Conservation (phyloP, 2,329 filamentous ascomycete genomes). For the Epichloe festucae region DNA sequence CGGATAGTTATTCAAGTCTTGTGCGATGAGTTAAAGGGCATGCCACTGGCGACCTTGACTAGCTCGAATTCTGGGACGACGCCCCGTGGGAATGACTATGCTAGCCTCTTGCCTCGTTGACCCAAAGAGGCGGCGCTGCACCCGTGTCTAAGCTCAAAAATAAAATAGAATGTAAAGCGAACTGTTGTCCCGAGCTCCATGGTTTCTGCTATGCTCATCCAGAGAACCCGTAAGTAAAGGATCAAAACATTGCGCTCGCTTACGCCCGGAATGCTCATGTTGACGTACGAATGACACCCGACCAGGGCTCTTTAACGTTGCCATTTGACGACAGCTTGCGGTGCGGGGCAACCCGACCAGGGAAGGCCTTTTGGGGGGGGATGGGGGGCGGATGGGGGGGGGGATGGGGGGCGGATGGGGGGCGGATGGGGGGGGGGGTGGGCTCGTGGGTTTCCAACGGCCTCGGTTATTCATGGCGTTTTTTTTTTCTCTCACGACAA, state of each 20-base stretch:
- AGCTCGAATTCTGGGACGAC: slow-evolving; percentile 2
- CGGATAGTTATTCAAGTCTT: too few species aligned
- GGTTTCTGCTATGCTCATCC: not conserved
- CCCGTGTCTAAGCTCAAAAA: not conserved
- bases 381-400: too few species aligned
- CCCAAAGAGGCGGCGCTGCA: not conserved
- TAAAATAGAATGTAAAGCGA: not conserved
- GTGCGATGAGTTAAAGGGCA: not conserved
- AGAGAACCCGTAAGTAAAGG: not conserved
- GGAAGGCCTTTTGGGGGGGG: not conserved
- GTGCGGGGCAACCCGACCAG: not conserved
- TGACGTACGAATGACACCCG: not conserved
- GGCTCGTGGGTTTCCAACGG: not conserved
- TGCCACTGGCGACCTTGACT: slow-evolving; percentile 1
- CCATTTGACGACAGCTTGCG: slow-evolving; percentile 2
- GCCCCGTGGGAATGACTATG: not conserved
- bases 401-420: not conserved
- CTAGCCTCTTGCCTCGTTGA: not conserved
- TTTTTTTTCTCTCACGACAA: not conserved
- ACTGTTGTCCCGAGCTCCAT: slow-evolving; percentile 1
- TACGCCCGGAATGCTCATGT: not conserved
- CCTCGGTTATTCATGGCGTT: not conserved
- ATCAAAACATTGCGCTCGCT: not conserved
- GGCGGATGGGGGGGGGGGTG: not conserved
- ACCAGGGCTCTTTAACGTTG: not conserved